Conservation (phyloP, 805 yeast species). For the Allodekkera sacchari region DNA sequence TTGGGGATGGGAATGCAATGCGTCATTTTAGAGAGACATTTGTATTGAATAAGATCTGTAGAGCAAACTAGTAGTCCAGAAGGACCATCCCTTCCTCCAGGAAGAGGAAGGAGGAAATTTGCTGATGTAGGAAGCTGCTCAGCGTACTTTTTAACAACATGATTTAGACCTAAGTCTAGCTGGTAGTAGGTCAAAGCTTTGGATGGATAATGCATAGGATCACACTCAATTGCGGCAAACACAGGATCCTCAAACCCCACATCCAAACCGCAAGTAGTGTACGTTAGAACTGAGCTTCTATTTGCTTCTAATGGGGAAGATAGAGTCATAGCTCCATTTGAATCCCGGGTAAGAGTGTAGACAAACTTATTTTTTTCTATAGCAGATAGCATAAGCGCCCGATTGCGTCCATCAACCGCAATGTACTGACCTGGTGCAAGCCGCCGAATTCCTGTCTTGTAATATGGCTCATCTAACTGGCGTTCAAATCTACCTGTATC, state of each 20-base stretch:
- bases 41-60: conserved; percentile 44
- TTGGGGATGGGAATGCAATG: conserved; percentile 48
- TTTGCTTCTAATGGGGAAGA: conserved; percentile 72
- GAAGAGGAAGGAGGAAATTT: conserved; percentile 53
- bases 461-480: conserved; percentile 54
- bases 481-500: conserved; percentile 26
- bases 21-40: conserved; percentile 28
- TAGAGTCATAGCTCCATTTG: conserved; percentile 36
- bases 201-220: conserved; percentile 29
- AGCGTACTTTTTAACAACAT: conserved; percentile 48
- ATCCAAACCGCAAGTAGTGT: conserved; percentile 53
- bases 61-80: conserved; percentile 64
- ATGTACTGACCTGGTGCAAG: conserved; percentile 68
- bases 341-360: conserved; percentile 41
- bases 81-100: conserved; percentile 64
- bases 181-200: conserved; percentile 58
- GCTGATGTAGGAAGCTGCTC: conserved; percentile 33
- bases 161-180: conserved; percentile 79
- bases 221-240: conserved; percentile 73
- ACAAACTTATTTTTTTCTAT: conserved; percentile 69
- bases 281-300: conserved; percentile 41
- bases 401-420: conserved; percentile 59
- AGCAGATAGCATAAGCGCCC: conserved; percentile 66
- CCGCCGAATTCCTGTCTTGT: conserved; percentile 69
- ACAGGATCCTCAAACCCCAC: conserved; percentile 76